Evolutionary conservation across 768 basidiomycete species (phyloP).

Genomic region (Tylopilus intermedius): DNA sequence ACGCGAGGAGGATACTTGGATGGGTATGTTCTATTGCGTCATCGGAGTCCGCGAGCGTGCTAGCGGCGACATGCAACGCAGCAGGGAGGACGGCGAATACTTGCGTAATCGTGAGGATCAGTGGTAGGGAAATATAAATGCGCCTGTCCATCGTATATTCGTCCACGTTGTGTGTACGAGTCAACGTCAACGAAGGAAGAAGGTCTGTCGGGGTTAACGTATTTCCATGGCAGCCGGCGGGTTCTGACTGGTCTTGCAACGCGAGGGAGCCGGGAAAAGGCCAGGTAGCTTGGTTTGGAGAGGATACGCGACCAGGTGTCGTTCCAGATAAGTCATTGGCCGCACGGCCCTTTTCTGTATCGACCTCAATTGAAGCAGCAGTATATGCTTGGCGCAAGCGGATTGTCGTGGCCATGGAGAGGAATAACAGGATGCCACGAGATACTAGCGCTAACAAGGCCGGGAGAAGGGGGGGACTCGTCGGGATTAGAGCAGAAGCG

Average conservation of each 20-base stretch:
- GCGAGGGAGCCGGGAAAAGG: constrained; percentile 30
- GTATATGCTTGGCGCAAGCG: constrained; percentile 2
- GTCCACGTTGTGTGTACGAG: neutral
- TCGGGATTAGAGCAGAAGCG: constrained; percentile 22
- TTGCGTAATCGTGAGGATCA: constrained; percentile 20
- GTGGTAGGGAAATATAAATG: neutral
- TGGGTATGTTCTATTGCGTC: neutral
- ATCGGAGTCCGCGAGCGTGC: constrained; percentile 3
- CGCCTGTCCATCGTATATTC: neutral
- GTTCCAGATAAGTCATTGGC: constrained; percentile 1
- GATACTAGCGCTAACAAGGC: constrained; percentile 21
- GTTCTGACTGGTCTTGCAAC: constrained; percentile 3
- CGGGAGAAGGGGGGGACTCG: constrained; percentile 24
- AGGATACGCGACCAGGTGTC: constrained; percentile 20
- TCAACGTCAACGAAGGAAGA: constrained; percentile 1
- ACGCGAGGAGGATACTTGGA: constrained; percentile 16
- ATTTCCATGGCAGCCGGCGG: neutral
- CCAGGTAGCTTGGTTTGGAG: constrained; percentile 30
- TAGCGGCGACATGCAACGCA: constrained; percentile 16
- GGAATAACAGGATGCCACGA: constrained; percentile 16
- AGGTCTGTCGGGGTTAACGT: neutral
- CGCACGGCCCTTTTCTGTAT: constrained; percentile 14
- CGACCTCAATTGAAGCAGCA: neutral
- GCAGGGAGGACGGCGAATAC: constrained; percentile 22
- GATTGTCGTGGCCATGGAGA: constrained; percentile 11